Evolutionary conservation across 2,329 filamentous ascomycete genomes (phyloP).

Genomic region (Pseudopithomyces chartarum): DNA sequence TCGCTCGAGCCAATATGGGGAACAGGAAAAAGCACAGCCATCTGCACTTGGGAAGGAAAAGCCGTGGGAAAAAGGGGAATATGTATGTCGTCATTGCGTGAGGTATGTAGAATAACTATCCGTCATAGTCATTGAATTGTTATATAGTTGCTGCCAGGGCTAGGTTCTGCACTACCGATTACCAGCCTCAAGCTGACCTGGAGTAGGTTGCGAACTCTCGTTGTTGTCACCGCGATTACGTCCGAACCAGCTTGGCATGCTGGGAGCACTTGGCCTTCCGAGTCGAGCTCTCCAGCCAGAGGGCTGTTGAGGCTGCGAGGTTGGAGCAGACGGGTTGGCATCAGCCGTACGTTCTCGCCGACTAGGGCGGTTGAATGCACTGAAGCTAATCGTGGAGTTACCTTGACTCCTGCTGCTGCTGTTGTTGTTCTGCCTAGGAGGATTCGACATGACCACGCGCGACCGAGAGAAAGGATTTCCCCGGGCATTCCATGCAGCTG

Average conservation of each 20-base stretch:
- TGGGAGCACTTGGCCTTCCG: conserved; percentile 11
- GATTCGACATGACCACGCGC: conserved; percentile 32
- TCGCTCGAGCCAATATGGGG: background rate
- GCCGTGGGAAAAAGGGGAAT: conserved; percentile 2
- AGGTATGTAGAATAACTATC: background rate
- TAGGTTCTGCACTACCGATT: conserved; percentile 28
- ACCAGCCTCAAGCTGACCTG: conserved; percentile 44
- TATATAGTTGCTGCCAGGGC: background rate
- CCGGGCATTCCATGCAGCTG: conserved; percentile 38
- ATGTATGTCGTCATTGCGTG: conserved; percentile 9
- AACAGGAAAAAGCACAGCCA: background rate
- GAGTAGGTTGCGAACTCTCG: conserved; percentile 30
- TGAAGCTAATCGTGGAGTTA: conserved; percentile 22
- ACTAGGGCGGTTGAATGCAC: conserved; percentile 30
- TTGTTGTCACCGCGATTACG: conserved; percentile 30
- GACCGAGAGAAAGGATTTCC: conserved; percentile 40
- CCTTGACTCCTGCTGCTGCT: conserved; percentile 11
- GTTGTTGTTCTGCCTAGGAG: conserved; percentile 9
- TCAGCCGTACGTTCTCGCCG: conserved; percentile 26
- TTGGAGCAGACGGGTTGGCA: conserved; percentile 3
- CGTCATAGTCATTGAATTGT: background rate
- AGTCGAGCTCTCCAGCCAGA: conserved; percentile 34
- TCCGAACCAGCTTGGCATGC: conserved; percentile 35
- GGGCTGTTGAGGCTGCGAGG: conserved; percentile 10
- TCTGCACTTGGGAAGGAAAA: background rate